Conservation (phyloP, 495 filamentous ascomycete species). For the Neurospora sp. region DNA sequence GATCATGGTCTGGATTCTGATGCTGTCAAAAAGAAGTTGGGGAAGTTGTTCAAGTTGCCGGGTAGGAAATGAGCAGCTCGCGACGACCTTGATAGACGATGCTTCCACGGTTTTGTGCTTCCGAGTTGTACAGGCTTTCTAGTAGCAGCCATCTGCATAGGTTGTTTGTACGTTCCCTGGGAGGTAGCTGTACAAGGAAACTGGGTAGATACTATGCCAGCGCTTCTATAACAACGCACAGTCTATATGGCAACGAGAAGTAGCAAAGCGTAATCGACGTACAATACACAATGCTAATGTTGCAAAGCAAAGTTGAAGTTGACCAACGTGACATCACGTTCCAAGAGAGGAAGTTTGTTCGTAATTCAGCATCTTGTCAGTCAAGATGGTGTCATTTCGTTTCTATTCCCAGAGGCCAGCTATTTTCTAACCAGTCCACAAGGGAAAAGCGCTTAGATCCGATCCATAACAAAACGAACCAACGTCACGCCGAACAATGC, state of each 20-base stretch:
- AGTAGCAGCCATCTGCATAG: slow-evolving; percentile 2
- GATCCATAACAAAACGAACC: slow-evolving; percentile 7
- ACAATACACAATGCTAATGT: background rate
- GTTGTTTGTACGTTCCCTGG: slow-evolving; percentile 7
- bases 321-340: background rate
- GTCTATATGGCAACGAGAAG: background rate
- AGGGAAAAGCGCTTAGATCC: background rate
- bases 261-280: background rate
- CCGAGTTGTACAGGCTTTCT: background rate
- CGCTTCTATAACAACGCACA: background rate
- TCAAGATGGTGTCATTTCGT: slow-evolving; percentile 4
- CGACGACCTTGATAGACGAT: background rate
- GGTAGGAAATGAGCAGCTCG: slow-evolving; percentile 35
- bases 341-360: background rate
- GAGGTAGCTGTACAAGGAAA: background rate
- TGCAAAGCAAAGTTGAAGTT: background rate
- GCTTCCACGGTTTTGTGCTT: background rate
- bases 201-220: background rate
- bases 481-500: slow-evolving; percentile 10
- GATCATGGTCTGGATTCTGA: slow-evolving; percentile 32
- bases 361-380: slow-evolving; percentile 6
- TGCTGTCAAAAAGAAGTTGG: slow-evolving; percentile 39
- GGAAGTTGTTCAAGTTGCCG: slow-evolving; percentile 62
- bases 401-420: slow-evolving; percentile 4
- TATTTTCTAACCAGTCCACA: slow-evolving; percentile 5